Percentiles rank a stretch among this genome's conserved stretches.
Evolutionary conservation across 371 early-diverging fungal species (phyloP).

Genomic region (Actinomortierella ambigua): DNA sequence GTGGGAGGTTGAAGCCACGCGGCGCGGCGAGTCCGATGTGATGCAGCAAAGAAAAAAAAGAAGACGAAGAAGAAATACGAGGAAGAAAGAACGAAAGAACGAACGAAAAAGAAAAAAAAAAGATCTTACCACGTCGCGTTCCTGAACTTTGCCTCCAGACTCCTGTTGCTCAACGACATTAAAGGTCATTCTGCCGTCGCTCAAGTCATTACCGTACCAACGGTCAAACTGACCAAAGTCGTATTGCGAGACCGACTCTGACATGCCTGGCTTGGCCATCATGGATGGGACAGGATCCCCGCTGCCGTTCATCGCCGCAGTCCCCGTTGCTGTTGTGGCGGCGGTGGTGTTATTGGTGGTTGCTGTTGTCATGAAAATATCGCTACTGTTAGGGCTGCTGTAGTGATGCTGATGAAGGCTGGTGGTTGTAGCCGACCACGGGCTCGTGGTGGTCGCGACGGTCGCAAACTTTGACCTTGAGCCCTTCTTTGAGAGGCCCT

Average conservation of each 20-base stretch:
- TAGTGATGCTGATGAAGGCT: too few species aligned
- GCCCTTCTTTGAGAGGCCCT: slow-evolving; percentile 12
- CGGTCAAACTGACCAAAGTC: too few species aligned
- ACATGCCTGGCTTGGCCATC: too few species aligned
- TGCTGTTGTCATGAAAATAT: not conserved
- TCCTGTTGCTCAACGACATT: slow-evolving; percentile 30
- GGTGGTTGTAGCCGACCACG: too few species aligned
- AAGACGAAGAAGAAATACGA: not conserved
- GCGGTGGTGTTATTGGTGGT: too few species aligned
- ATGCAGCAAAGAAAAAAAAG: too few species aligned
- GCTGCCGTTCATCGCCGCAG: too few species aligned
- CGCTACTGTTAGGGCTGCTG: not conserved
- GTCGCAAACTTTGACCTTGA: slow-evolving; percentile 35
- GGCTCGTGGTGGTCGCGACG: slow-evolving; percentile 18
- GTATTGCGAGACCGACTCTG: too few species aligned
- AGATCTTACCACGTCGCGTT: slow-evolving; percentile 38
- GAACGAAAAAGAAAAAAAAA: not conserved
- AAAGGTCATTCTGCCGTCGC: slow-evolving; percentile 21
- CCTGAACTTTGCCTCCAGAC: slow-evolving; percentile 18
- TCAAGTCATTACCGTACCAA: not conserved
- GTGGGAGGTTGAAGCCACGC: too few species aligned
- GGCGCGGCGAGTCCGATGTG: too few species aligned
- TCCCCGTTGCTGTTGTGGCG: too few species aligned
- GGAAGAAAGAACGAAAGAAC: not conserved
- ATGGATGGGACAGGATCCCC: too few species aligned